Evolutionary conservation across 345 rosid genomes (phyloP).

Genomic region (Brassica juncea): DNA sequence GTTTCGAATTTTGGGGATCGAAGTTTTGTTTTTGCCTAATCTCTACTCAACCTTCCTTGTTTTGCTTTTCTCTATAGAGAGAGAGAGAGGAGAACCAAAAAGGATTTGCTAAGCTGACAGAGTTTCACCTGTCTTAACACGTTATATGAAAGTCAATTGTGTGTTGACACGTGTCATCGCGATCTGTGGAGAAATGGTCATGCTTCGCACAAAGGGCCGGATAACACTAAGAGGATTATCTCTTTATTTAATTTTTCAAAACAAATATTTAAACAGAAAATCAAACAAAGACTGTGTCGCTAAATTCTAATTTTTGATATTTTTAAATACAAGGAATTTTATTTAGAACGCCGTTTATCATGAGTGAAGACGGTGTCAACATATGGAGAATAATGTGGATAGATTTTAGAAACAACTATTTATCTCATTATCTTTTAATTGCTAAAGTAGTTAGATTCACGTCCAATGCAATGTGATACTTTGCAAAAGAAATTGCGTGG

Average conservation of each 20-base stretch:
- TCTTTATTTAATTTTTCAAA: not conserved
- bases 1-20: not conserved
- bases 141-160: not conserved
- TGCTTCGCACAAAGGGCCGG: not conserved
- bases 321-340: not conserved
- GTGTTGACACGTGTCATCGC: not conserved
- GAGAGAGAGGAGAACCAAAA: not conserved
- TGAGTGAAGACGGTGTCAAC: not conserved
- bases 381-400: not conserved
- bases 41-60: not conserved
- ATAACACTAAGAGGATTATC: not conserved
- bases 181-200: not conserved
- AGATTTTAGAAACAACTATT: not conserved
- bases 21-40: not conserved
- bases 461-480: not conserved
- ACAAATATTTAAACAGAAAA: not conserved
- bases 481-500: not conserved
- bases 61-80: not conserved
- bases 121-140: not conserved
- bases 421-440: not conserved
- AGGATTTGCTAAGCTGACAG: slow-evolving; percentile 1
- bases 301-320: not conserved
- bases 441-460: not conserved
- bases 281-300: not conserved
- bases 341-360: not conserved